Percentiles rank a stretch among this genome's conserved stretches.
phyloP scores from a whole-genome alignment of 495 filamentous ascomycete species.

The Talaromyces liani region DNA sequence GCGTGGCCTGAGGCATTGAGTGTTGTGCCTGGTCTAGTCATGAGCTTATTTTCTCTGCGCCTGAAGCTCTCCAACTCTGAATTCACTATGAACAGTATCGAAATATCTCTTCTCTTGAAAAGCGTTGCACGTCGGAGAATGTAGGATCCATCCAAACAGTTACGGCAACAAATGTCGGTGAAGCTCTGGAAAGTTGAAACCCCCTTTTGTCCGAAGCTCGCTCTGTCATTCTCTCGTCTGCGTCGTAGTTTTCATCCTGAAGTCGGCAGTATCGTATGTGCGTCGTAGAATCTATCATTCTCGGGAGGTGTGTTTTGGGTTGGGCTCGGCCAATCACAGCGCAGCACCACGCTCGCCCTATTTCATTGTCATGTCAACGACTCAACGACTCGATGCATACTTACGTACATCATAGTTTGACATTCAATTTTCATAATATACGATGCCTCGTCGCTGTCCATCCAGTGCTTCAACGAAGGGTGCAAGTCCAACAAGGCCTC shows the following conservation, averaged over 20 bases:
- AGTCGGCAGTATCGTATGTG: slow-evolving; percentile 1
- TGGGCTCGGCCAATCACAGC: background rate
- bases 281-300: slow-evolving; percentile 3
- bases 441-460: background rate
- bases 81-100: background rate
- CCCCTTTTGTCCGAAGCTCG: background rate
- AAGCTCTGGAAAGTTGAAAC: background rate
- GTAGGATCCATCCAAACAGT: background rate
- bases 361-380: background rate
- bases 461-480: background rate
- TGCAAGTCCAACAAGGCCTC: background rate
- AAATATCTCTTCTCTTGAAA: background rate
- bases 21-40: background rate
- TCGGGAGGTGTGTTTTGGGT: background rate
- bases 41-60: background rate
- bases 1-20: background rate
- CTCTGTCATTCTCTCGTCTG: background rate
- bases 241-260: slow-evolving; percentile 3
- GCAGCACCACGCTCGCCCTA: background rate
- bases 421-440: background rate
- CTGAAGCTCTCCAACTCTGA: background rate
- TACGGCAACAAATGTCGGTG: background rate
- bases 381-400: background rate
- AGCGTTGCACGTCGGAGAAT: background rate
- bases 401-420: too few species aligned